A percentile compares a stretch with the other conserved stretches of the same genome.
Evolutionary conservation across 331 rosid species (phyloP).

Genomic region (Pyrus hybrid): DNA sequence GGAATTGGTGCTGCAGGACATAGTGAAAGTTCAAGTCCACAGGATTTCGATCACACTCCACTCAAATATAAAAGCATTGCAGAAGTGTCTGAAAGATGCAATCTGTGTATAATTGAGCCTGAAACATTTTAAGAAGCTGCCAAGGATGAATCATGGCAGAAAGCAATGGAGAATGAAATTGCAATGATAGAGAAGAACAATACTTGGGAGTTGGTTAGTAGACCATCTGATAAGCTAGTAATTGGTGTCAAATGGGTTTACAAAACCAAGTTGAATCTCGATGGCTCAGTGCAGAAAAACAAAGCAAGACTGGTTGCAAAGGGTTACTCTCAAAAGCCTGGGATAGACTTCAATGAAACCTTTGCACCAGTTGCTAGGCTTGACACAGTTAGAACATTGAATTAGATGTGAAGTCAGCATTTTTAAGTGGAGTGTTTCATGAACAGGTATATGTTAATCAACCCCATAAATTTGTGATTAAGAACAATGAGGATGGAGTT

Average conservation of each 20-base stretch:
- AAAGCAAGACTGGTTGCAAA: not conserved
- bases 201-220: not conserved
- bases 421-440: not conserved
- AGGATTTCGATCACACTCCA: too few species aligned
- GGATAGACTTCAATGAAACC: too few species aligned
- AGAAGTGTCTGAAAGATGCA: not conserved
- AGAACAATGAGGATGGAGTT: too few species aligned
- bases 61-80: too few species aligned
- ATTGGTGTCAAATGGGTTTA: not conserved
- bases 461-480: not conserved
- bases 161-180: too few species aligned
- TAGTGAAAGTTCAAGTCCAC: too few species aligned
- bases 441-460: not conserved
- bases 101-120: accelerated
- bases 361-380: not conserved
- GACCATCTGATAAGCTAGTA: not conserved
- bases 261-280: too few species aligned
- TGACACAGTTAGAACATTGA: not conserved
- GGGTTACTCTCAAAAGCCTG: not conserved
- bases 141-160: not conserved
- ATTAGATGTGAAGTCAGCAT: too few species aligned
- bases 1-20: too few species aligned
- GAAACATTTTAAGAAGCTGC: not conserved
- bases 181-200: not conserved
- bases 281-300: not conserved